Percentiles rank a stretch among this genome's conserved stretches.
Evolutionary conservation across 306 rosid genomes (phyloP).

Genomic region (Elaeagnus macrophylla): DNA sequence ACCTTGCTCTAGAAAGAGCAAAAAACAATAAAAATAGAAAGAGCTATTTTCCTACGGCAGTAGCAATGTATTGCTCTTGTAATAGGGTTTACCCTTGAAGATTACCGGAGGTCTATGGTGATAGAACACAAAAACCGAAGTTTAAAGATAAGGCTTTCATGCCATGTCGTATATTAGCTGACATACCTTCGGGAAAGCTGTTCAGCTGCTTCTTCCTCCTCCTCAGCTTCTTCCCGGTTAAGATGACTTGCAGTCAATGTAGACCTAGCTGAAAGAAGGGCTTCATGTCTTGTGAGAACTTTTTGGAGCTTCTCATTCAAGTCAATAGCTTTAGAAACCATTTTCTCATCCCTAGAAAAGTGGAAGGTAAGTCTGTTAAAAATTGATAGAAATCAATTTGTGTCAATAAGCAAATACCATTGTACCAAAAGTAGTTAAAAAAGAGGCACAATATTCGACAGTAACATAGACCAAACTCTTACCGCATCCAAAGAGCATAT

Average conservation of each 20-base stretch:
- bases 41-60: background rate
- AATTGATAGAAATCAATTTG: conserved; percentile 11
- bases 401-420: background rate
- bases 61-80: too few relatives aligned
- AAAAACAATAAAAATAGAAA: too few relatives aligned
- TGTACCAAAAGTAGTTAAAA: background rate
- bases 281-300: conserved; percentile 78
- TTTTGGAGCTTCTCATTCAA: conserved; percentile 82
- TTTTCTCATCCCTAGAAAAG: conserved; percentile 56
- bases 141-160: conserved; percentile 1
- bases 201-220: conserved; percentile 85
- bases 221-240: conserved; percentile 49
- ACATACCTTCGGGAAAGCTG: conserved; percentile 76
- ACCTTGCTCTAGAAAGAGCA: background rate
- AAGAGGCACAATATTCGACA: too few relatives aligned
- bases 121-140: background rate
- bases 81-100: too few relatives aligned
- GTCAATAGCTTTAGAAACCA: conserved; percentile 74
- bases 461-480: background rate
- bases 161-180: background rate
- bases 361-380: conserved; percentile 2
- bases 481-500: background rate
- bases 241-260: conserved; percentile 31
- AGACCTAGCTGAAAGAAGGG: conserved; percentile 58
- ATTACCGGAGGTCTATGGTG: background rate